A percentile compares a stretch with the other conserved stretches of the same genome.
phyloP scores from a whole-genome alignment of 805 yeast genomes.

The Saccharomycopsis oosterbeekiorum region DNA sequence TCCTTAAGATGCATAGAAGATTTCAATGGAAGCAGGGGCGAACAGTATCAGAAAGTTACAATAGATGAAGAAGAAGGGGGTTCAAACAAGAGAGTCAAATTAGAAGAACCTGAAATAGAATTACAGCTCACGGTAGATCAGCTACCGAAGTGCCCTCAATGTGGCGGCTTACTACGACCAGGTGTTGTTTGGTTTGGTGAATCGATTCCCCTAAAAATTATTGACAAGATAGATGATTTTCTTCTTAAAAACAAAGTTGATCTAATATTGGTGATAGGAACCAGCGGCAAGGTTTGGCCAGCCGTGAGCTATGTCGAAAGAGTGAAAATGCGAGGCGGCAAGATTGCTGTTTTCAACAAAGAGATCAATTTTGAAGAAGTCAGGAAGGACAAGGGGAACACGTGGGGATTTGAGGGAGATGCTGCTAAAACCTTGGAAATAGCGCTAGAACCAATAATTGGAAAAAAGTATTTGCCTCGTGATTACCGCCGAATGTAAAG shows the following conservation, averaged over 20 bases:
- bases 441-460: slow-evolving; percentile 48
- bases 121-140: slow-evolving; percentile 41
- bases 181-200: slow-evolving; percentile 98
- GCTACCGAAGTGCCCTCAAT: slow-evolving; percentile 70
- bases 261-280: slow-evolving; percentile 72
- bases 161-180: slow-evolving; percentile 66
- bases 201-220: slow-evolving; percentile 52
- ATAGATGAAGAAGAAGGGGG: slow-evolving; percentile 3
- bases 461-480: slow-evolving; percentile 21
- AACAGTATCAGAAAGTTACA: neutral
- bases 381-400: slow-evolving; percentile 32
- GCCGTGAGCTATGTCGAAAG: slow-evolving; percentile 86
- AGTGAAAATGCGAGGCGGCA: slow-evolving; percentile 62
- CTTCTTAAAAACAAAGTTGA: slow-evolving; percentile 48
- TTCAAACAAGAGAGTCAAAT: neutral
- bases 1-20: slow-evolving; percentile 29
- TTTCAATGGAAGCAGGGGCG: slow-evolving; percentile 7
- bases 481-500: neutral
- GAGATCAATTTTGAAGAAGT: slow-evolving; percentile 38
- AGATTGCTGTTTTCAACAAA: slow-evolving; percentile 75
- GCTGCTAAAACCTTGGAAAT: slow-evolving; percentile 62
- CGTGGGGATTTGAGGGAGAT: slow-evolving; percentile 75
- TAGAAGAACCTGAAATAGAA: slow-evolving; percentile 33
- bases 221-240: slow-evolving; percentile 64
- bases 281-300: slow-evolving; percentile 82